phyloP scores from a whole-genome alignment of 257 asterid species.

The Anisodus tanguticus region DNA sequence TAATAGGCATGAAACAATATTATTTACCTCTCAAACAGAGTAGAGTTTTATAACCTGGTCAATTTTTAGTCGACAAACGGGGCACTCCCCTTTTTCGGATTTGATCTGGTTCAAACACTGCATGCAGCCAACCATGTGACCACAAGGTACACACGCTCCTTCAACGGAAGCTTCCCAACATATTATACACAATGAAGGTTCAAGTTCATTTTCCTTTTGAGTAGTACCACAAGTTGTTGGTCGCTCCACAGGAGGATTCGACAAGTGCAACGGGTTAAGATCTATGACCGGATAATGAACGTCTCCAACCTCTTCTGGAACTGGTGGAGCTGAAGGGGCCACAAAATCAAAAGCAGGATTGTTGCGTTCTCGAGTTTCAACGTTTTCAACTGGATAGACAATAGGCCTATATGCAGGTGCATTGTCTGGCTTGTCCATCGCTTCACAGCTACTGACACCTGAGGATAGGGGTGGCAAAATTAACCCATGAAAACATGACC shows the following conservation, averaged over 20 bases:
- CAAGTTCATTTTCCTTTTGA: not conserved
- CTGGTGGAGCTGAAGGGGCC: conserved; percentile 35
- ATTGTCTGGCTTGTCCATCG: not conserved
- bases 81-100: conserved; percentile 31
- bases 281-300: conserved; percentile 23
- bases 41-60: conserved; percentile 34
- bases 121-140: conserved; percentile 38
- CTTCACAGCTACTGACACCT: not conserved
- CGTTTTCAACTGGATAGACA: not conserved
- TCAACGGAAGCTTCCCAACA: conserved; percentile 37
- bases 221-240: conserved; percentile 13
- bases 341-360: conserved; percentile 28
- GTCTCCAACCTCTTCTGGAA: not conserved
- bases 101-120: conserved; percentile 34
- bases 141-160: conserved; percentile 38
- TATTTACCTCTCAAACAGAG: conserved; percentile 28
- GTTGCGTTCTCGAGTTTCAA: not conserved
- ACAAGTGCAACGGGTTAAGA: not conserved
- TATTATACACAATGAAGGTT: conserved; percentile 29
- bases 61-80: conserved; percentile 32
- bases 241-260: not conserved
- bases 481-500: too few species aligned
- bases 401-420: not conserved
- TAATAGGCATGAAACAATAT: not conserved
- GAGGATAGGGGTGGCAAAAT: not conserved